Conservation (phyloP, 140 eudicot genomes). For the Senecio squalidus region DNA sequence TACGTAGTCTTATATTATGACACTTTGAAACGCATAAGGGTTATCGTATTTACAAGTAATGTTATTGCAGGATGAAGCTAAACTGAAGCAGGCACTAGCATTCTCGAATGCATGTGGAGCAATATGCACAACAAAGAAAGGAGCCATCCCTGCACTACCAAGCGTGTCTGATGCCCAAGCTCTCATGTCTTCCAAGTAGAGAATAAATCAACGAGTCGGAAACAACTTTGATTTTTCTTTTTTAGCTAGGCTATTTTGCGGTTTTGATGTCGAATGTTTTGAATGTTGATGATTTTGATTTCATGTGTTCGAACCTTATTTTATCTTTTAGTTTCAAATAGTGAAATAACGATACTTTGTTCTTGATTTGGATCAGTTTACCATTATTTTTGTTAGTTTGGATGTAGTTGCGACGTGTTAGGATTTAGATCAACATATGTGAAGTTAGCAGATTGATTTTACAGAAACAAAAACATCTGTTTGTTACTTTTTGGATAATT, state of each 20-base stretch:
- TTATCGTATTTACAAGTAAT: background rate
- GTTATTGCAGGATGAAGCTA: constrained; percentile 47
- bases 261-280: background rate
- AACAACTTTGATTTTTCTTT: background rate
- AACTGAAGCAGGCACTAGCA: constrained; percentile 44
- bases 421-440: background rate
- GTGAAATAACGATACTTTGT: background rate
- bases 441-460: background rate
- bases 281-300: background rate
- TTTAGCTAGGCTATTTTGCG: constrained; percentile 7
- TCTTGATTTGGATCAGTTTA: background rate
- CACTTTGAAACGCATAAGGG: background rate
- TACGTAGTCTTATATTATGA: background rate
- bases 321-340: background rate
- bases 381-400: background rate
- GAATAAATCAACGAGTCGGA: background rate
- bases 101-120: constrained; percentile 84
- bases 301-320: background rate
- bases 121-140: constrained; percentile 65
- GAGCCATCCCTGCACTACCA: constrained; percentile 82
- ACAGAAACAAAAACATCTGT: background rate
- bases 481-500: too few species aligned
- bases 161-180: constrained; percentile 43
- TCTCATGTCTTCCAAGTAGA: constrained; percentile 34
- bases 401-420: background rate